These are phyloP conservation scores for Histomonas meleagridis DNA, from an alignment of 208 protist genomes.

Conservation along the genomic window DNA sequence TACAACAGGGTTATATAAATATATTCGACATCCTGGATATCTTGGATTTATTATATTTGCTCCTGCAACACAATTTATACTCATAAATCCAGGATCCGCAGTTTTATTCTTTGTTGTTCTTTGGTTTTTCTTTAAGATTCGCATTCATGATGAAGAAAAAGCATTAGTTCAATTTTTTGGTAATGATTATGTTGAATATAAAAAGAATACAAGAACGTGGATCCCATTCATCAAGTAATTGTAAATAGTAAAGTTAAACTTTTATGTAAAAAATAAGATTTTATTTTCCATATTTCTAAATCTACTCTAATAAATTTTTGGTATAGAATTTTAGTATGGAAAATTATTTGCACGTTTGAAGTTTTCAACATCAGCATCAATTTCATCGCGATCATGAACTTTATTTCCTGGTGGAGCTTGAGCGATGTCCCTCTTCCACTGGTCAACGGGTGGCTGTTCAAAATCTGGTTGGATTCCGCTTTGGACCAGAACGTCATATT, in stretches of 20 bases:
- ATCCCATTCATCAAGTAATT: slow-evolving; percentile 26
- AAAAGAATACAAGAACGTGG: background rate
- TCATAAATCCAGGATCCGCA: background rate
- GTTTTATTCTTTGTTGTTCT: background rate
- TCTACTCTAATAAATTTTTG: too few relatives aligned
- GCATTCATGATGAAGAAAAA: background rate
- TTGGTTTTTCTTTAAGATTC: slow-evolving; percentile 35
- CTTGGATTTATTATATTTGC: slow-evolving; percentile 36
- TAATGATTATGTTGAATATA: slow-evolving; percentile 24
- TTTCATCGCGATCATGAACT: background rate
- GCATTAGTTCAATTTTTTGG: background rate
- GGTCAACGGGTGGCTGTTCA: background rate
- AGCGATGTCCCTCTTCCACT: background rate
- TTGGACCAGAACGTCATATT: background rate
- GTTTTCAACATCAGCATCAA: background rate
- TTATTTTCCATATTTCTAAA: too few relatives aligned
- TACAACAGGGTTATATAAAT: slow-evolving; percentile 33
- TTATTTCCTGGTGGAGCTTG: background rate
- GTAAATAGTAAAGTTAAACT: too few relatives aligned
- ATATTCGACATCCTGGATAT: slow-evolving; percentile 40
- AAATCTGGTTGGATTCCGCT: background rate
- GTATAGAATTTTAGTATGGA: too few relatives aligned
- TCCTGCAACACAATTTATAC: slow-evolving; percentile 34
- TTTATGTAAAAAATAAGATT: too few relatives aligned
- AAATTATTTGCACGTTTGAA: background rate